Evolutionary conservation across 352 stramenopile genomes (phyloP).

Genomic region (Phytophthora tentaculata): DNA sequence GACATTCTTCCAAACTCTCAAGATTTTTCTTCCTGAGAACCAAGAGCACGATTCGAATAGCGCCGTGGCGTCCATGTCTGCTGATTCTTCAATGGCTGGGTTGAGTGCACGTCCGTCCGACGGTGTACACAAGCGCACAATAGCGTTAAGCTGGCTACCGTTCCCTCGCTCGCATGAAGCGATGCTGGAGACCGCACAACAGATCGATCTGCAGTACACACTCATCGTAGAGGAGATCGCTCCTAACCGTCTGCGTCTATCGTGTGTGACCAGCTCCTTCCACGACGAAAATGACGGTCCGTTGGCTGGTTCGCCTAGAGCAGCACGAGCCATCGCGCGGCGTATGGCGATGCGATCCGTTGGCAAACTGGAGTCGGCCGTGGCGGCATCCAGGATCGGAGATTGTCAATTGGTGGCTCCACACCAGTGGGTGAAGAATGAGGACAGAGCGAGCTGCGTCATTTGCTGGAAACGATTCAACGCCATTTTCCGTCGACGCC

Average conservation of each 20-base stretch:
- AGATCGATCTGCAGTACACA: constrained; percentile 67
- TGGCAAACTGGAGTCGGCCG: constrained; percentile 51
- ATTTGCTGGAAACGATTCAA: constrained; percentile 78
- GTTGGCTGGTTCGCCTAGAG: constrained; percentile 34
- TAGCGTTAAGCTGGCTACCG: constrained; percentile 66
- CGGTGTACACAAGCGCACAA: constrained; percentile 59
- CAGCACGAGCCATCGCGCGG: constrained; percentile 47
- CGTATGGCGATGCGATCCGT: constrained; percentile 57
- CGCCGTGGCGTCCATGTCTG: constrained; percentile 18
- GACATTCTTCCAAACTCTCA: constrained; percentile 72
- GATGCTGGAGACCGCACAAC: constrained; percentile 24
- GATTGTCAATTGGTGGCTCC: constrained; percentile 47
- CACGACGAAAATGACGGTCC: constrained; percentile 47
- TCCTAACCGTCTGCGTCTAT: constrained; percentile 51
- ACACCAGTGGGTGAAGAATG: constrained; percentile 71
- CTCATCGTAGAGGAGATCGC: constrained; percentile 70
- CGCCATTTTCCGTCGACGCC: constrained; percentile 54
- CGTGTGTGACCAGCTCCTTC: constrained; percentile 64
- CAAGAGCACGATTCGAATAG: constrained; percentile 24
- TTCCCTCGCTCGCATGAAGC: constrained; percentile 46
- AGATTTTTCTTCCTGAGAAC: constrained; percentile 58
- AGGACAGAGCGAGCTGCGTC: constrained; percentile 59
- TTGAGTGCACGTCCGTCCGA: constrained; percentile 44
- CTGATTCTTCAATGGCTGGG: constrained; percentile 31
- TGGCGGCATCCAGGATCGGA: constrained; percentile 55